Evolutionary conservation across 192 early-diverging fungal genomes (phyloP), one percentile per base, ranked within the genome.

Genomic region (Polychytrium aggregatum): DNA sequence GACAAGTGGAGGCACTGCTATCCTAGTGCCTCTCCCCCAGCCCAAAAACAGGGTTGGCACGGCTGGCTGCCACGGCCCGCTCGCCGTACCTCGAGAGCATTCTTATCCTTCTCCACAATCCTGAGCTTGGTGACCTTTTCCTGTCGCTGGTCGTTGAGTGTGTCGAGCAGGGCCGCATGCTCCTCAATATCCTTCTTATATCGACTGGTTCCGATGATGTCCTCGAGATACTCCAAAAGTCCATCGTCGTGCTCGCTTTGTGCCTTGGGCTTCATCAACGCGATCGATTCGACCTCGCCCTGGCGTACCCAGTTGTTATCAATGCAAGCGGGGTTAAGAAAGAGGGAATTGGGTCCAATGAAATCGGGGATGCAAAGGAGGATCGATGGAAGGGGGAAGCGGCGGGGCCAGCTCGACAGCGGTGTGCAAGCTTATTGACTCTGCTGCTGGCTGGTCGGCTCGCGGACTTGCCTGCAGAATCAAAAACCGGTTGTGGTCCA

Each of bases 271-370:
- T 96, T 97, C 96, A 97, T 98, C 45, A 86, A 81, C 11, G 93
- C 71, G 46, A 98, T 98, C 16, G 88, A 93, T 62, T 98, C 96
- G n/a, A 98, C 93, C 55, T 98, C 96, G 46, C 96, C 96, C 76
- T 92, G 58, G 22, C 10, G 6, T 26, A n/a, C n/a, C n/a, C n/a
- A n/a, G n/a, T n/a, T n/a, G n/a, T n/a, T n/a, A n/a, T n/a, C n/a
- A 26, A 18, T 21, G 3, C 11, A 2, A 8, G 17, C 36, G n/a
- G n/a, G n/a, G n/a, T n/a, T n/a, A n/a, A n/a, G n/a, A n/a, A n/a
- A n/a, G n/a, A n/a, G n/a, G n/a, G n/a, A n/a, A n/a, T n/a, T n/a
- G n/a, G n/a, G n/a, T n/a, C n/a, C n/a, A 11, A 65, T 18, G 13
- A 8, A 29, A 29, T 31, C 11, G 10, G n/a, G 14, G 2, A 48